Evolutionary conservation across 345 rosid species (phyloP), one percentile per base, ranked within the genome.

Genomic region (Populus nigra): DNA sequence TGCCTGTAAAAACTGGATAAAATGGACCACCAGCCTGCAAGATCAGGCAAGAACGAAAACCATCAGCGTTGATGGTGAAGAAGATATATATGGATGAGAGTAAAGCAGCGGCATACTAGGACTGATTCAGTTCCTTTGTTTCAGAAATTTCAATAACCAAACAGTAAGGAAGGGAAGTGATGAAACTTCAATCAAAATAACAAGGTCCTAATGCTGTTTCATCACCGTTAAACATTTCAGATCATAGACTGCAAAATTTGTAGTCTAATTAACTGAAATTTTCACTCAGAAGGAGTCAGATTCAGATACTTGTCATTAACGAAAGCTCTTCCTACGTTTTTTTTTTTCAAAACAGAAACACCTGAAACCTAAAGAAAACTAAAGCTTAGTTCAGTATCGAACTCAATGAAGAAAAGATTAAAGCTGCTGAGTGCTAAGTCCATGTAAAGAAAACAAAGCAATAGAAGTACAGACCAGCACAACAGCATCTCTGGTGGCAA

Each of bases 1-100:
- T 83, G 71, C 91, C 89, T 0, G 91, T 88, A 43, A 85, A 78
- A 47, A 88, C 83, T 20, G 91, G 91, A 82, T 88, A 87, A 78
- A 80, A 86, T 2, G 91, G 89, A 36, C 89, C 88, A 70, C 87
- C 89, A 53, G 86, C 81, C 91, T 86, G 80, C 55, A 31, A 76
- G 16, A 76, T 39, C 50, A 57, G 79, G 53, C 17, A 76, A 43
- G 33, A 69, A 65, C 8, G 49, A 71, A 45, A 17, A 45, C 49
- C 50, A 45, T 45, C 16, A 45, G 11, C 43, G 2, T 39, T 1
- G 43, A 39, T 39, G 11, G 11, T 39, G 43, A 39, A 4, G 43
- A 7, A 39, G 2, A 9, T 7, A 39, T 39, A 9, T 7, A 39
- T 39, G 43, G 43, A 9, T 39, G 9, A 8, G 11, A 9, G 6